A percentile compares a stretch with the other conserved stretches of the same genome.
phyloP scores from a whole-genome alignment of 2,329 filamentous ascomycete genomes.

The Penicillium sp. region DNA sequence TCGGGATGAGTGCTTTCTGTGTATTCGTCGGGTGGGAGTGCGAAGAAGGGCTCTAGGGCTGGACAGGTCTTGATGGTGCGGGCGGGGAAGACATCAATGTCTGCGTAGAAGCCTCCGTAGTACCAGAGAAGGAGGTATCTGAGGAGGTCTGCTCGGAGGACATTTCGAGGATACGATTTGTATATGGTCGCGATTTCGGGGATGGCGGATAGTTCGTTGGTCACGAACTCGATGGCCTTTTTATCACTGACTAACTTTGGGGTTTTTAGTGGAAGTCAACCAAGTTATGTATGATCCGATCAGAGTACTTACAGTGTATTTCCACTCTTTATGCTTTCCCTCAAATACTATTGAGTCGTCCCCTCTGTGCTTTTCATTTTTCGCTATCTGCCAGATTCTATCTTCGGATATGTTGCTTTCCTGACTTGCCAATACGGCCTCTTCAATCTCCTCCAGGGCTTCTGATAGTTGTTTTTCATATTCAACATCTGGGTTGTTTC shows the following conservation, averaged over 20 bases:
- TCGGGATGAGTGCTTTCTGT: constrained; percentile 11
- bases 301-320: not conserved
- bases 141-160: constrained; percentile 53
- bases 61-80: constrained; percentile 32
- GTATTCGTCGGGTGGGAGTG: constrained; percentile 8
- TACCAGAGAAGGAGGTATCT: constrained; percentile 40
- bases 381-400: constrained; percentile 7
- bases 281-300: not conserved
- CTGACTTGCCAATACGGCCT: not conserved
- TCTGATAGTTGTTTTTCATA: not conserved
- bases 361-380: not conserved
- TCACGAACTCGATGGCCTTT: not conserved
- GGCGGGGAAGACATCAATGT: constrained; percentile 34
- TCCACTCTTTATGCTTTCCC: not conserved
- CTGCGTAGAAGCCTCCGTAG: constrained; percentile 38
- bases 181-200: not conserved
- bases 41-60: constrained; percentile 16
- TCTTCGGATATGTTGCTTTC: not conserved
- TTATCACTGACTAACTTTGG: constrained; percentile 2
- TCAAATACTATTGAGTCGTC: not conserved
- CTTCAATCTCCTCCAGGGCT: not conserved
- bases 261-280: not conserved
- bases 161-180: constrained; percentile 1
- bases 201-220: not conserved
- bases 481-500: not conserved